Percentiles rank a stretch among this genome's conserved stretches.
Conservation (phyloP, 1,284 basidiomycete species). For the Fereydounia khargensis region DNA sequence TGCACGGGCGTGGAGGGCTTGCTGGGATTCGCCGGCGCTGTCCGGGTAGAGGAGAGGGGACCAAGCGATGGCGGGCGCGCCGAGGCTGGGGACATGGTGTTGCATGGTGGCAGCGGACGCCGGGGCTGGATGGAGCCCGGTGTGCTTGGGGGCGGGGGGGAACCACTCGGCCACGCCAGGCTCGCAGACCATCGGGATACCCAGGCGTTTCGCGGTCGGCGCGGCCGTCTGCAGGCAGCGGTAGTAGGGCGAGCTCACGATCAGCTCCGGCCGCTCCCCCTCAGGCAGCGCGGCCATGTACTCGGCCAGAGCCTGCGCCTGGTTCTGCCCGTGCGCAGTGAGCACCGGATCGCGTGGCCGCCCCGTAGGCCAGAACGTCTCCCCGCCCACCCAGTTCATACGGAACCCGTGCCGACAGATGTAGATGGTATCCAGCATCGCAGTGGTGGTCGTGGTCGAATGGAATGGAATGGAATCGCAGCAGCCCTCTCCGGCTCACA, state of each 20-base stretch:
- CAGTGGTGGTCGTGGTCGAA: too few relatives aligned
- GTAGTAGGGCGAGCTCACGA: conserved; percentile 65
- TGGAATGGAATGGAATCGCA: too few relatives aligned
- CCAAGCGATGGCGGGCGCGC: conserved; percentile 61
- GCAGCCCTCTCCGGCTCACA: too few relatives aligned
- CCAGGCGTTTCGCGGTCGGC: conserved; percentile 67
- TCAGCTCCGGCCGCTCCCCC: conserved; percentile 70
- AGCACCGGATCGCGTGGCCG: conserved; percentile 74
- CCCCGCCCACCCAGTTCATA: conserved; percentile 67
- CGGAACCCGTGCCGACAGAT: conserved; percentile 67
- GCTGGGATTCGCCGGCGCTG: conserved; percentile 70
- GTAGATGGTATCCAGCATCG: conserved; percentile 71
- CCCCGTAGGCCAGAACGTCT: conserved; percentile 65
- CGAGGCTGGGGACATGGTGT: conserved; percentile 65
- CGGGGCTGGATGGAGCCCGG: conserved; percentile 52
- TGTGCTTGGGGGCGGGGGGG: conserved; percentile 67
- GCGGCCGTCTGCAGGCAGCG: conserved; percentile 76
- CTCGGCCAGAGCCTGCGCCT: conserved; percentile 70
- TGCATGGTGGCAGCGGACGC: conserved; percentile 63
- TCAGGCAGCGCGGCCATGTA: conserved; percentile 69
- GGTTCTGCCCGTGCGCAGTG: conserved; percentile 73
- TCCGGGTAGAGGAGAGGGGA: conserved; percentile 68
- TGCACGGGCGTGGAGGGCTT: conserved; percentile 67
- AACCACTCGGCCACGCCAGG: conserved; percentile 84
- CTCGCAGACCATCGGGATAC: conserved; percentile 70